Conservation (phyloP, 2,329 filamentous ascomycete species). For the Calonectria multiphialidica region DNA sequence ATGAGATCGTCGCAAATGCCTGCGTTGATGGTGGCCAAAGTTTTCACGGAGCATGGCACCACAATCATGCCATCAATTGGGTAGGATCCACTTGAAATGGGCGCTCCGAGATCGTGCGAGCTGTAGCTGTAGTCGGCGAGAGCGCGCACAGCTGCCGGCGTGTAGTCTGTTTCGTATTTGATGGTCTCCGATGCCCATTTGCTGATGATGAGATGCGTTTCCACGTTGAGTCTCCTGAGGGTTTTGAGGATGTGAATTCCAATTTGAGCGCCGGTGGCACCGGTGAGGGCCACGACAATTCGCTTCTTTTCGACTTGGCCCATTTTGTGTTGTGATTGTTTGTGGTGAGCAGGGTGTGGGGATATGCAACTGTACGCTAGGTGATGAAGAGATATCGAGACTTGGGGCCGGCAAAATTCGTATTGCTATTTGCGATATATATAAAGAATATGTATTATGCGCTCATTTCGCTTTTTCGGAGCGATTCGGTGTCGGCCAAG, state of each 20-base stretch:
- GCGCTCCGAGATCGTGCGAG: slow-evolving; percentile 30
- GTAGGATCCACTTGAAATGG: slow-evolving; percentile 36
- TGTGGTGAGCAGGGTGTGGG: not conserved
- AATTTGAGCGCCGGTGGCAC: slow-evolving; percentile 32
- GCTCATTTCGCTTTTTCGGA: not conserved
- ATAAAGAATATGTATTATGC: not conserved
- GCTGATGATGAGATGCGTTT: slow-evolving; percentile 35
- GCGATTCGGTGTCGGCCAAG: not conserved
- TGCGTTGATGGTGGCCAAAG: slow-evolving; percentile 55
- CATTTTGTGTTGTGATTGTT: slow-evolving; percentile 49
- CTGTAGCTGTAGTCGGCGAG: slow-evolving; percentile 33
- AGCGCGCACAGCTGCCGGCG: slow-evolving; percentile 19
- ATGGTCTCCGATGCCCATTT: slow-evolving; percentile 36
- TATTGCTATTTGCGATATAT: not conserved
- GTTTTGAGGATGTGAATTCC: slow-evolving; percentile 29
- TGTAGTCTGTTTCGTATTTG: slow-evolving; percentile 35
- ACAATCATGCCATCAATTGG: slow-evolving; percentile 60
- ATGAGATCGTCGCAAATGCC: slow-evolving; percentile 61
- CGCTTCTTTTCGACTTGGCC: slow-evolving; percentile 41
- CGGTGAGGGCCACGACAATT: slow-evolving; percentile 36
- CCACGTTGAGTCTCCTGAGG: slow-evolving; percentile 29
- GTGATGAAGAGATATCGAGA: not conserved
- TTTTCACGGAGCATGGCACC: slow-evolving; percentile 62
- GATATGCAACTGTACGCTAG: too few species aligned
- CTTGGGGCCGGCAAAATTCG: not conserved